Evolutionary conservation across 1,284 basidiomycete species (phyloP).

Genomic region (Blastosporella zonata): DNA sequence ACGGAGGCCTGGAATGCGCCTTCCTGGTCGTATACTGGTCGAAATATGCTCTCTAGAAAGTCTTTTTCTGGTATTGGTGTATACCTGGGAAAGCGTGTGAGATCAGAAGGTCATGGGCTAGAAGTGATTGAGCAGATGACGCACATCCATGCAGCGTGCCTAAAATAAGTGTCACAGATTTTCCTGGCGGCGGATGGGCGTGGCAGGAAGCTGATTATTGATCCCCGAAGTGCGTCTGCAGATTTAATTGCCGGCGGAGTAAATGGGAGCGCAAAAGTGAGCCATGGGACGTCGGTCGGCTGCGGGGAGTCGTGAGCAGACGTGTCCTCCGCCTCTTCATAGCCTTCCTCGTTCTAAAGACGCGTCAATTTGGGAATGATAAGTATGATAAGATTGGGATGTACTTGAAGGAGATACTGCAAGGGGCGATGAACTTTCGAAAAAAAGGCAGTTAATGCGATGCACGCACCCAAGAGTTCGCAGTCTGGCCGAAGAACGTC

Average conservation of each 20-base stretch:
- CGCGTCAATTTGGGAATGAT: constrained; percentile 8
- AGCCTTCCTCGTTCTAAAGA: constrained; percentile 53
- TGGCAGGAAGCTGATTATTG: constrained; percentile 48
- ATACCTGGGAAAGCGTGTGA: constrained; percentile 41
- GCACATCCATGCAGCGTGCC: constrained; percentile 68
- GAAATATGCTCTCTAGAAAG: constrained; percentile 49
- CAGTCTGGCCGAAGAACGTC: constrained; percentile 62
- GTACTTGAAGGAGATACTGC: constrained; percentile 47
- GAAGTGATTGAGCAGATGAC: constrained; percentile 27
- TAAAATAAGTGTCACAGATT: constrained; percentile 53
- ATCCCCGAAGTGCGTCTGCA: constrained; percentile 39
- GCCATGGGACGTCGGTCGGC: constrained; percentile 54
- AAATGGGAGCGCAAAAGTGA: constrained; percentile 60
- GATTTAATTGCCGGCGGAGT: constrained; percentile 40
- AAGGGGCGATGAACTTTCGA: constrained; percentile 2
- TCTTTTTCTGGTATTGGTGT: constrained; percentile 55
- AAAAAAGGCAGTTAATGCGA: not conserved
- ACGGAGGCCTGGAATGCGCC: constrained; percentile 37
- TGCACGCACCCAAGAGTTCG: constrained; percentile 62
- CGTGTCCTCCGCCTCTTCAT: constrained; percentile 48
- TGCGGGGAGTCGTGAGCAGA: constrained; percentile 36
- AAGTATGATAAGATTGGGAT: constrained; percentile 11
- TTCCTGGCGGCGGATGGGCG: constrained; percentile 38
- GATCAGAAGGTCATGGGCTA: constrained; percentile 10
- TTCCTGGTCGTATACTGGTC: constrained; percentile 48